phyloP scores from a whole-genome alignment of 1,284 basidiomycete genomes.

The Kwoniella shivajii region DNA sequence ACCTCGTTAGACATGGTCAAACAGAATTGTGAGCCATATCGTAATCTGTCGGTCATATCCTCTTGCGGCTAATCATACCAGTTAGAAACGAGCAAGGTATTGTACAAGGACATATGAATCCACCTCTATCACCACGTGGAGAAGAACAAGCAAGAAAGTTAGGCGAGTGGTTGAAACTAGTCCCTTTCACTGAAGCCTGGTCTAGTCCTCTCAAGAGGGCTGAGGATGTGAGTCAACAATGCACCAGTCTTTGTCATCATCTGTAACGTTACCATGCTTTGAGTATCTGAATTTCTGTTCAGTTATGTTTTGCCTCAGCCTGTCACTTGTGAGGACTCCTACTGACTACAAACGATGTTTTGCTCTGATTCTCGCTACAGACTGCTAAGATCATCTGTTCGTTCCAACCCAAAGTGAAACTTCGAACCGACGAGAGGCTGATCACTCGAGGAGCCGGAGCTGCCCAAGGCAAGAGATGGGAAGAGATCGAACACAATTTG shows the following conservation, averaged over 20 bases:
- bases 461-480: conserved; percentile 13
- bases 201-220: conserved; percentile 16
- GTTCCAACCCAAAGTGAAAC: conserved; percentile 8
- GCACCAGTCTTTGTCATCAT: too few species aligned
- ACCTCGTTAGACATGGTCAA: conserved; percentile 25
- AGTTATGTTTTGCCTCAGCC: too few species aligned
- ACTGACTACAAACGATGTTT: background rate
- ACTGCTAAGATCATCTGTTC: conserved; percentile 14
- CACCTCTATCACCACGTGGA: conserved; percentile 15
- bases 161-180: conserved; percentile 14
- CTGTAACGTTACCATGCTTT: too few species aligned
- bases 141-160: conserved; percentile 15
- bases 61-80: background rate
- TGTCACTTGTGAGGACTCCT: background rate
- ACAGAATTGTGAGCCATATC: conserved; percentile 15
- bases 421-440: conserved; percentile 13
- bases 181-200: conserved; percentile 20
- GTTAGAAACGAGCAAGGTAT: conserved; percentile 15
- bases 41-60: background rate
- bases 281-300: too few species aligned
- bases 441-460: conserved; percentile 5
- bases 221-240: conserved; percentile 15
- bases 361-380: background rate
- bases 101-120: conserved; percentile 17
- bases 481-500: conserved; percentile 5